Evolutionary conservation across 345 rosid genomes (phyloP), one percentile per base, ranked within the genome.

Genomic region (Moringa oleifera): DNA sequence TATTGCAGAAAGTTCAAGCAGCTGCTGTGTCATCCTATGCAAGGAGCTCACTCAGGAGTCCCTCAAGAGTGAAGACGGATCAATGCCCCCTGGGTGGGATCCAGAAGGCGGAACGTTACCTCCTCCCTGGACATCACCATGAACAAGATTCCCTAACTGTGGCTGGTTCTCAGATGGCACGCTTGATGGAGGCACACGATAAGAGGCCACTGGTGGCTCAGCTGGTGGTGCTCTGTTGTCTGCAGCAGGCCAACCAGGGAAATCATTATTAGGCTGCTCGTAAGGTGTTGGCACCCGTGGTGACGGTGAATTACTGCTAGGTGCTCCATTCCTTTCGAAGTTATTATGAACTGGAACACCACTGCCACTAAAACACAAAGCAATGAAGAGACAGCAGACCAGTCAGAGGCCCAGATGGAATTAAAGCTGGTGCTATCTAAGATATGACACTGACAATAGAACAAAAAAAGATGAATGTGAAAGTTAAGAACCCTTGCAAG

Each of bases 221-320:
- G 50, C 22, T 6, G 24, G 51, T n/a, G 22, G 7, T 10, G 53
- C n/a, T 0, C 20, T n/a, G 0, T 22, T 25, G n/a, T 18, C 24
- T 21, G 47, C 62, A 3, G 58, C 53, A 58, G 20, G 56, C 28
- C 70, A 58, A 51, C 52, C 21, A 53, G 18, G 46, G 18, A 55
- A 52, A n/a, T n/a, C 51, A 37, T 33, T 15, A n/a, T n/a, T n/a
- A n/a, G n/a, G n/a, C n/a, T n/a, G n/a, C n/a, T n/a, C n/a, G n/a
- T n/a, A n/a, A n/a, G 2, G 23, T 21, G 22, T 22, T 51, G 8
- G 21, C 11, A 22, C 41, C 8, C 12, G 9, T 0, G 18, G 64
- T 19, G 59, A 58, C 52, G 19, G 37, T n/a, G 28, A 54, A 54
- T 24, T 55, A 9, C n/a, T n/a, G 59, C 24, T 18, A 24, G 25